Conservation (phyloP, 441 rosid genomes). For the Erodium texanum region DNA sequence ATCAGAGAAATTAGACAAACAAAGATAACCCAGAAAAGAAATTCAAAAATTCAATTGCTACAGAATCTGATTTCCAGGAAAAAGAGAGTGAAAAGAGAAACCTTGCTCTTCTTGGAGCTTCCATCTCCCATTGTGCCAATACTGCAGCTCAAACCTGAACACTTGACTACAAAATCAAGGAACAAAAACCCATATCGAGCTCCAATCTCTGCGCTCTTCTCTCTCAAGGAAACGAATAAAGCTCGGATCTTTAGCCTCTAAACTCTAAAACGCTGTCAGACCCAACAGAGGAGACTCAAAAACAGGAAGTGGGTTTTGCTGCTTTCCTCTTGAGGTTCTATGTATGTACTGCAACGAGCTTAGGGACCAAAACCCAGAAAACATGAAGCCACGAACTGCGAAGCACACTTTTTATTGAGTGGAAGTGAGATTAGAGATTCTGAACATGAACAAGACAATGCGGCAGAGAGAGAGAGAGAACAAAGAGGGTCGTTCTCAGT, state of each 20-base stretch:
- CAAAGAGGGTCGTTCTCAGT: slow-evolving; percentile 35
- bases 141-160: slow-evolving; percentile 17
- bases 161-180: slow-evolving; percentile 12
- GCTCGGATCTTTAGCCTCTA: slow-evolving; percentile 8
- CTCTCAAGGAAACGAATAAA: slow-evolving; percentile 3
- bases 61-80: background rate
- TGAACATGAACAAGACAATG: slow-evolving; percentile 66
- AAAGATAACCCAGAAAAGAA: slow-evolving; percentile 5
- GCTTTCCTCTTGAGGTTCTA: slow-evolving; percentile 13
- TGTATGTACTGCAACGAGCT: slow-evolving; percentile 19
- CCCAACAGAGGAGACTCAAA: slow-evolving; percentile 19
- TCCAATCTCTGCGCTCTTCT: slow-evolving; percentile 16
- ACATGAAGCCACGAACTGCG: slow-evolving; percentile 22
- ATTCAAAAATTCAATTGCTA: slow-evolving; percentile 10
- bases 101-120: slow-evolving; percentile 75
- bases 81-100: slow-evolving; percentile 15
- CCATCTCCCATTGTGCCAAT: slow-evolving; percentile 65
- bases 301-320: slow-evolving; percentile 23
- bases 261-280: background rate
- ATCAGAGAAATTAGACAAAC: background rate
- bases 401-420: slow-evolving; percentile 40
- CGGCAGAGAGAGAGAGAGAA: slow-evolving; percentile 22
- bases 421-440: slow-evolving; percentile 62
- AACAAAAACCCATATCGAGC: slow-evolving; percentile 17
- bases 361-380: slow-evolving; percentile 26